A percentile compares a stretch with the other conserved stretches of the same genome.
Evolutionary conservation across 2,329 filamentous ascomycete species (phyloP).

Genomic region (Paraphaeosphaeria minitans): DNA sequence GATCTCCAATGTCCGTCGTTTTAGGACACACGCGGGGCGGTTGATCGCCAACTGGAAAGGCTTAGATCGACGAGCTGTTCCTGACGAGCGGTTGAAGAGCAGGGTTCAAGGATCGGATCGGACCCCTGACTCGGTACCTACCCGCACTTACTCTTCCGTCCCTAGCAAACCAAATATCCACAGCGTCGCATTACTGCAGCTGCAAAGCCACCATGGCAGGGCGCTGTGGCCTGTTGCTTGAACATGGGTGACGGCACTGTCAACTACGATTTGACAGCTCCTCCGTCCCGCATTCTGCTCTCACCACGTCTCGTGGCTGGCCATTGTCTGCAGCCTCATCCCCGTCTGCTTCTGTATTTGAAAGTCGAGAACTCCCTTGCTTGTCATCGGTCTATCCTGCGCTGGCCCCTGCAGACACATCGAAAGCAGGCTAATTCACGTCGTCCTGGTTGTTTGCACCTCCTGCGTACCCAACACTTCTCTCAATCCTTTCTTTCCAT

Average conservation of each 20-base stretch:
- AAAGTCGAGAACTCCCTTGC: slow-evolving; percentile 21
- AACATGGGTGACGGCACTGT: slow-evolving; percentile 24
- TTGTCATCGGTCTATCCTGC: slow-evolving; percentile 16
- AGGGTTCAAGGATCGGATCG: slow-evolving; percentile 4
- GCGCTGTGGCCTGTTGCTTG: slow-evolving; percentile 27
- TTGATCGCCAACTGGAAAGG: slow-evolving; percentile 1
- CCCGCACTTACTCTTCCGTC: slow-evolving; percentile 22
- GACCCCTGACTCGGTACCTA: slow-evolving; percentile 37
- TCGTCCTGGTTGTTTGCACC: slow-evolving; percentile 1
- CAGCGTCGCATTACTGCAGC: slow-evolving; percentile 28
- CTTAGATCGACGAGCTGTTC: slow-evolving; percentile 10
- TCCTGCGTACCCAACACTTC: slow-evolving; percentile 5
- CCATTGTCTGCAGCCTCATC: slow-evolving; percentile 21
- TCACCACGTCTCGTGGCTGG: slow-evolving; percentile 17
- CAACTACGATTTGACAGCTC: slow-evolving; percentile 29
- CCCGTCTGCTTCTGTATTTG: slow-evolving; percentile 19
- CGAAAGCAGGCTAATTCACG: slow-evolving; percentile 20
- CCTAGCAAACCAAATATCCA: slow-evolving; percentile 24
- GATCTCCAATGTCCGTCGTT: not conserved
- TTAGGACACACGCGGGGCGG: not conserved
- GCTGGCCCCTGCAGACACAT: slow-evolving; percentile 12
- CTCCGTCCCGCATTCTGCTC: slow-evolving; percentile 13
- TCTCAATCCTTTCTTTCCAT: slow-evolving; percentile 3
- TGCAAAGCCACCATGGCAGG: slow-evolving; percentile 17
- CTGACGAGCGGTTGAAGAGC: slow-evolving; percentile 6